Conservation (phyloP, 208 protist species). For the Trypanosoma lewisi region DNA sequence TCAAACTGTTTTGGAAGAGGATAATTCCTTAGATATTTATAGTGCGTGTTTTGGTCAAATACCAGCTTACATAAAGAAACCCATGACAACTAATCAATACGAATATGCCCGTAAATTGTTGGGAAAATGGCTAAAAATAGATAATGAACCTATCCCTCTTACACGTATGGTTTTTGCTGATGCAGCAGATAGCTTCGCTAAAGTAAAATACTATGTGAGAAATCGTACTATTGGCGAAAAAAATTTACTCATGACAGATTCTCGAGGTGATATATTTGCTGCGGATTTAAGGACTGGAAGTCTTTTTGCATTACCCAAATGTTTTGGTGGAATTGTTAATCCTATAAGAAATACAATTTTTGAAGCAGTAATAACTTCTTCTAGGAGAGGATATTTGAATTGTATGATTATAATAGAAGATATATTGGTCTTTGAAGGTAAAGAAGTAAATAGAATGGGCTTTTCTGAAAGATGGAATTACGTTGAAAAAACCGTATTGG, state of each 20-base stretch:
- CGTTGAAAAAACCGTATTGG: conserved; percentile 53
- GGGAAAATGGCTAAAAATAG: conserved; percentile 26
- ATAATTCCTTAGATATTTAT: conserved; percentile 36
- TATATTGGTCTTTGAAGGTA: conserved; percentile 62
- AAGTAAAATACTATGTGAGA: conserved; percentile 43
- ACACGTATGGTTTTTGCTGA: conserved; percentile 61
- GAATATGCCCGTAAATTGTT: conserved; percentile 33
- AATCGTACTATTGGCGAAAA: conserved; percentile 37
- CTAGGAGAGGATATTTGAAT: conserved; percentile 47
- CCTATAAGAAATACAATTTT: conserved; percentile 54
- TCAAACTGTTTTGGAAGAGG: conserved; percentile 30
- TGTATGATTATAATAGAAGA: conserved; percentile 79
- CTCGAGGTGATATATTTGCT: conserved; percentile 57
- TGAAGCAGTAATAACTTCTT: conserved; percentile 54
- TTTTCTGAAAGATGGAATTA: conserved; percentile 65
- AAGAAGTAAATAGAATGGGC: conserved; percentile 39
- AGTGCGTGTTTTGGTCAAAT: conserved; percentile 45
- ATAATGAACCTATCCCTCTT: conserved; percentile 35
- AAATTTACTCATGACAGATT: conserved; percentile 53
- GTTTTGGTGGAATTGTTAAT: conserved; percentile 34
- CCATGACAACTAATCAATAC: conserved; percentile 27
- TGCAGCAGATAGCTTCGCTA: conserved; percentile 61
- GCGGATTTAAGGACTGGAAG: conserved; percentile 47
- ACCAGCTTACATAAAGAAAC: conserved; percentile 36
- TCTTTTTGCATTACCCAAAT: conserved; percentile 66